Evolutionary conservation across 1,284 basidiomycete genomes (phyloP).

Genomic region (Sphagnurus paluster): DNA sequence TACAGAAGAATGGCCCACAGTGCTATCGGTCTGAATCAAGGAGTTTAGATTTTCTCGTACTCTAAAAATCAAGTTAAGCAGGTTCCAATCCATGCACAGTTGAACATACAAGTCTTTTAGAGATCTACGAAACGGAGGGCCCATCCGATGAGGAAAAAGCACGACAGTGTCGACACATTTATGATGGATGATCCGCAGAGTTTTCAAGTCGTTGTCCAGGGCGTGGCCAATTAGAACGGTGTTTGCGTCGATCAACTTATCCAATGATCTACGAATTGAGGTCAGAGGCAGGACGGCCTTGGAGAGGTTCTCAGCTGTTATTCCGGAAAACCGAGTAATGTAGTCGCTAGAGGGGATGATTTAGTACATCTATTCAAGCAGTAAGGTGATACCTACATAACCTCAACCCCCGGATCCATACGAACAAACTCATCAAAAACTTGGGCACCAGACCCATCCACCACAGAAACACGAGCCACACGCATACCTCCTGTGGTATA

Average conservation of each 20-base stretch:
- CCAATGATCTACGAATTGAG: constrained; percentile 65
- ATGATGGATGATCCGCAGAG: constrained; percentile 81
- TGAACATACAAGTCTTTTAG: constrained; percentile 72
- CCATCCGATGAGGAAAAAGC: constrained; percentile 80
- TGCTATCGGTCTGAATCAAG: constrained; percentile 73
- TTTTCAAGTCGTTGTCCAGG: constrained; percentile 88
- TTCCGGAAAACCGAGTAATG: constrained; percentile 89
- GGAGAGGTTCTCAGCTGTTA: constrained; percentile 61
- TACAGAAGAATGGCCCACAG: constrained; percentile 79
- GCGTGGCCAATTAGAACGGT: constrained; percentile 87
- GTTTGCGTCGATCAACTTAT: constrained; percentile 68
- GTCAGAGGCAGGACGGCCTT: constrained; percentile 66
- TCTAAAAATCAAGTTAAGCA: constrained; percentile 35
- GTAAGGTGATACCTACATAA: constrained; percentile 60
- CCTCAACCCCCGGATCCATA: constrained; percentile 74
- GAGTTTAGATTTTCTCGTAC: constrained; percentile 76
- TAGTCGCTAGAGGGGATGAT: constrained; percentile 60
- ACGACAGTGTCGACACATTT: constrained; percentile 83
- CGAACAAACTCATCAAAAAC: constrained; percentile 84
- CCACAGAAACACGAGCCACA: constrained; percentile 84
- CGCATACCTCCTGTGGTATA: constrained; percentile 88
- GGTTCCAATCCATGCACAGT: constrained; percentile 1
- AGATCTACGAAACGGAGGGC: constrained; percentile 76
- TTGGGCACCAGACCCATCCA: constrained; percentile 70
- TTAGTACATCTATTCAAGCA: neutral